Base-by-base conservation (phyloP, 179 eudicot species). In the Silene noctiflora region DNA sequence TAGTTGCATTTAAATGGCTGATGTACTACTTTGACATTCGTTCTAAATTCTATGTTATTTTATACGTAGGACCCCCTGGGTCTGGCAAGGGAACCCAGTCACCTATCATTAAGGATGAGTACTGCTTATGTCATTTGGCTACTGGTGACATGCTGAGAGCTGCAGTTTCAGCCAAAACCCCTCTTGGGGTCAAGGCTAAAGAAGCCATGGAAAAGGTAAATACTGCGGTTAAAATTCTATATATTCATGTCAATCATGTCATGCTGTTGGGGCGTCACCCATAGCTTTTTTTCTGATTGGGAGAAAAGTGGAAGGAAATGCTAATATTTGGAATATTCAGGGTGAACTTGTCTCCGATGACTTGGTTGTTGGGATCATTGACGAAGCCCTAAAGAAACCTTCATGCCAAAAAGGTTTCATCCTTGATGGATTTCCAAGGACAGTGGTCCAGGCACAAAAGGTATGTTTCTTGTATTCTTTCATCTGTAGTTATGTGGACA, bases 61-160 rank as follows among this genome's bases (percentile, higher is more conserved):
- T 14, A 35, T 69, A 48, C 33, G 59, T 83, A 95, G 99, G 98
- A 71, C 99, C 99, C 48, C 99, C 99, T 79, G 99, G 98, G 75
- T 95, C 98, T 25, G 99, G 99, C 27, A 95, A 95, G 88, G 99
- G 99, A 66, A 95, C 98, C 20, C 99, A 95, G 58, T 93, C 99
- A 24, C 99, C 99, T 19, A 29, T 93, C 39, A 86, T 95, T 65
- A 95, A 95, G 86, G 98, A 91, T 78, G 98, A 95, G 82, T 93
- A 89, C 79, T 95, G 99, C 85, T 86, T 95, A 75, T 95, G 99
- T 80, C 99, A 95, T 85, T 85, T 95, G 83, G 99, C 98, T 31
- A 95, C 98, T 61, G 98, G 99, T 61, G 99, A 95, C 75, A 95
- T 95, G 99, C 90, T 95, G 83, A 93, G 98, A 87, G 98, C 99